Base-by-base conservation (phyloP, 1,284 basidiomycete genomes). In the Chalciporus sp. region DNA sequence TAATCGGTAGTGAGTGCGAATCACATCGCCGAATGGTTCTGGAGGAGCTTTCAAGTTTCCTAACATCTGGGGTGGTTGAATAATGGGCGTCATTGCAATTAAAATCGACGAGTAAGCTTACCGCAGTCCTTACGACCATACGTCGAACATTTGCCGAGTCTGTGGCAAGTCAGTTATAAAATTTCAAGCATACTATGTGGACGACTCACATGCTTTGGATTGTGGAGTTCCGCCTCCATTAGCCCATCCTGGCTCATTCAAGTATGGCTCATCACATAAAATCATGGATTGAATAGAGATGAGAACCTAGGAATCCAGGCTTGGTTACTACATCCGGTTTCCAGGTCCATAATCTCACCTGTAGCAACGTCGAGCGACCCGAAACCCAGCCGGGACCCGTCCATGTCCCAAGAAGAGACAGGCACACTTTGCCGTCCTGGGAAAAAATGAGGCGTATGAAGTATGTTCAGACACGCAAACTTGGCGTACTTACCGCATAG, bases 241-340 rank as follows among this genome's bases (percentile, higher is more conserved):
- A 17, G 90, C 85, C 92, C 91, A 94, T 6, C 87, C 92, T 12
- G 94, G 94, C 70, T 97, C 94, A 62, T 94, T 95, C 53, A 91
- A 69, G 66, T 92, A 93, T 6, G 93, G 92, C 61, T 95, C 92
- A 11, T 94, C 91, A 58, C 89, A 92, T 20, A 95, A 74, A 59
- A 95, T 95, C 87, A 96, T 90, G 7, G 90, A 92, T 73, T 95
- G 94, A 42, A 95, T 94, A n/a, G 92, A 95, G 42, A 96, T 89
- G 42, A 94, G 77, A 28, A 93, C 90, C 86, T 91, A 59, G 10
- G 62, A n/a, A 42, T 10, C 46, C 11, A 47, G 37, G 47, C 5
- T 31, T n/a, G 49, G 61, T 17, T 54, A 41, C 49, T 17, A 47
- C 17, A 23, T 17, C n/a, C 16, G 10, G 29, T 37, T 19, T 19